Percentiles rank a stretch among this genome's conserved stretches.
These are phyloP conservation scores for Hypoxylon sp. DNA, from an alignment of 2,329 filamentous ascomycete genomes.

Conservation along the genomic window DNA sequence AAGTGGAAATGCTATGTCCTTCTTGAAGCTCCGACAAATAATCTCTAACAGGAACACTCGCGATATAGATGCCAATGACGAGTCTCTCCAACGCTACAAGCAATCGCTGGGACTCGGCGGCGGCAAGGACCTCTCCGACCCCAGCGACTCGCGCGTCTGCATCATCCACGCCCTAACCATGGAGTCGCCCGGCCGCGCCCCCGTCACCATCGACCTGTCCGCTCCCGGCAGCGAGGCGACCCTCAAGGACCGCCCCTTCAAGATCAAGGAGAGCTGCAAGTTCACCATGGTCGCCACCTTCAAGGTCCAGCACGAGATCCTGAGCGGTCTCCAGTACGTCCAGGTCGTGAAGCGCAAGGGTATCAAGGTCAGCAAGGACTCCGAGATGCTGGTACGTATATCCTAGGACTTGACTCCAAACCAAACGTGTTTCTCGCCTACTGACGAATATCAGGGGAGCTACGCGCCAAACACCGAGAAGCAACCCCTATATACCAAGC, in stretches of 20 bases:
- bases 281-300: slow-evolving; percentile 96
- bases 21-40: neutral
- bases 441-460: slow-evolving; percentile 70
- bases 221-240: slow-evolving; percentile 74
- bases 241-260: slow-evolving; percentile 93
- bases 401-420: neutral
- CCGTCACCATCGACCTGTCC: slow-evolving; percentile 89
- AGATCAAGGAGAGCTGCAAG: slow-evolving; percentile 92
- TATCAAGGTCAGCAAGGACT: slow-evolving; percentile 86
- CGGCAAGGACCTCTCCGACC: slow-evolving; percentile 75
- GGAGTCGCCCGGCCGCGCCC: slow-evolving; percentile 80
- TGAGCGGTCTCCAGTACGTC: slow-evolving; percentile 94
- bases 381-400: slow-evolving; percentile 91
- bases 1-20: slow-evolving; percentile 3
- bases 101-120: slow-evolving; percentile 87
- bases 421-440: slow-evolving; percentile 1
- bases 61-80: slow-evolving; percentile 72
- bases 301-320: slow-evolving; percentile 95
- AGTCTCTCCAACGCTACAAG: slow-evolving; percentile 97
- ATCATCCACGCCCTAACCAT: slow-evolving; percentile 93
- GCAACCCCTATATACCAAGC: slow-evolving; percentile 86
- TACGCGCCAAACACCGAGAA: slow-evolving; percentile 93
- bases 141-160: slow-evolving; percentile 85
- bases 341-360: slow-evolving; percentile 93
- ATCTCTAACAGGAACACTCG: slow-evolving; percentile 33